phyloP scores from a whole-genome alignment of 768 basidiomycete species.

The Phanerochaete carnosa region DNA sequence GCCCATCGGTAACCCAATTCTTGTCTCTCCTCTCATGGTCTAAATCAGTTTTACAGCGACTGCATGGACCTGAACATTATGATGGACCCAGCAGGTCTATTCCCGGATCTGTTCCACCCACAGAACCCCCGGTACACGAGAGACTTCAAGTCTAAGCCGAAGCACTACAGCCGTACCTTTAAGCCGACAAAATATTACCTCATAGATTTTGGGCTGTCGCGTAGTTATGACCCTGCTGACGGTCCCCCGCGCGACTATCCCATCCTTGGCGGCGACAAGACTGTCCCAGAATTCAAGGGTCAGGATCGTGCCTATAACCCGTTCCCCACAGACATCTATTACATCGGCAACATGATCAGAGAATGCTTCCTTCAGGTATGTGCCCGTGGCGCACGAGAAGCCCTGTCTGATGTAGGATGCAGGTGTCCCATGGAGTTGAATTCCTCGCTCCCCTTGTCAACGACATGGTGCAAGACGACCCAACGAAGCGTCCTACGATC shows the following conservation, averaged over 20 bases:
- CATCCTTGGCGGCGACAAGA: slow-evolving; percentile 38
- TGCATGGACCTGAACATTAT: slow-evolving; percentile 19
- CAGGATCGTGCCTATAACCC: slow-evolving; percentile 22
- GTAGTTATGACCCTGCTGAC: slow-evolving; percentile 24
- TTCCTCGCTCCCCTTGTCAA: slow-evolving; percentile 28
- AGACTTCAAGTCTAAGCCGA: background rate
- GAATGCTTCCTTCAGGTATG: slow-evolving; percentile 24
- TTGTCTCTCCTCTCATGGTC: background rate
- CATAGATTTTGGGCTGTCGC: slow-evolving; percentile 36
- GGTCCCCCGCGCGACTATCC: slow-evolving; percentile 25
- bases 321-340: slow-evolving; percentile 34
- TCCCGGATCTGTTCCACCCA: slow-evolving; percentile 17
- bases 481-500: slow-evolving; percentile 28
- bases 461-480: slow-evolving; percentile 32
- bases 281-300: slow-evolving; percentile 30
- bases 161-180: slow-evolving; percentile 27
- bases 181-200: slow-evolving; percentile 30
- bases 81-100: slow-evolving; percentile 26
- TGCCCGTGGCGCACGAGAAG: background rate
- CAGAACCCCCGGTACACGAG: background rate
- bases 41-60: slow-evolving; percentile 6
- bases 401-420: background rate
- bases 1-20: slow-evolving; percentile 23
- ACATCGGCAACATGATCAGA: slow-evolving; percentile 30
- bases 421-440: slow-evolving; percentile 24